Base-by-base conservation (phyloP, 192 early-diverging fungal genomes). In the Oehlia diaphana region DNA sequence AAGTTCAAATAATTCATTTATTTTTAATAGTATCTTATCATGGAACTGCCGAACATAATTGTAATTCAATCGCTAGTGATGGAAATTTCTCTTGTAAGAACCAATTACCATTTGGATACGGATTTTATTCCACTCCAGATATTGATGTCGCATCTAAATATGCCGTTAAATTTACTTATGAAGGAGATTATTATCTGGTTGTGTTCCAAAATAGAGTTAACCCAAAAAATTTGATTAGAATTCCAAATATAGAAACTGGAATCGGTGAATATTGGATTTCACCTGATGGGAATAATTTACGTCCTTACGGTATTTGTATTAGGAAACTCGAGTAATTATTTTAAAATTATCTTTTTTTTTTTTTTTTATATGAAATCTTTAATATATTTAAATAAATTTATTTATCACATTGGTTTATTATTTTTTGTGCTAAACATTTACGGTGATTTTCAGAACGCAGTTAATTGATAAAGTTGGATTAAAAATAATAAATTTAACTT, bases 271-370 rank as follows among this genome's bases (percentile, higher is more conserved):
- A 76, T 76, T 76, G 63, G 74, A 64, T 65, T 42, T 76, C 74
- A 13, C 13, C 2, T 1, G n/a, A 39, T n/a, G 39, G n/a, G 7
- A 7, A 63, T n/a, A 62, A 76, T 37, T 35, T 76, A n/a, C 31
- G 74, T 3, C 74, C 74, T 26, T 76, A 76, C n/a, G 74, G 74
- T 21, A 76, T 76, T 26, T 76, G 74, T 76, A 76, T 76, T 9
- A 76, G 49, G 64, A 63, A 64, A 65, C 0, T 37, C 3, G 35
- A 37, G 35, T 37, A 37, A 4, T 37, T 4, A 37, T 37, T 37
- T 37, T 37, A 37, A 37, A 37, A 4, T 37, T 0, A 37, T 3
- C 35, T 4, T 37, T 37, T 37, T 37, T 37, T 4, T 37, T 37
- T 37, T 37, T 37, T 2, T 37, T 1, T 37, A 3, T 37, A 37